A percentile compares a stretch with the other conserved stretches of the same genome.
phyloP scores from a whole-genome alignment of 2,329 filamentous ascomycete species.

The Penicillium hordei region DNA sequence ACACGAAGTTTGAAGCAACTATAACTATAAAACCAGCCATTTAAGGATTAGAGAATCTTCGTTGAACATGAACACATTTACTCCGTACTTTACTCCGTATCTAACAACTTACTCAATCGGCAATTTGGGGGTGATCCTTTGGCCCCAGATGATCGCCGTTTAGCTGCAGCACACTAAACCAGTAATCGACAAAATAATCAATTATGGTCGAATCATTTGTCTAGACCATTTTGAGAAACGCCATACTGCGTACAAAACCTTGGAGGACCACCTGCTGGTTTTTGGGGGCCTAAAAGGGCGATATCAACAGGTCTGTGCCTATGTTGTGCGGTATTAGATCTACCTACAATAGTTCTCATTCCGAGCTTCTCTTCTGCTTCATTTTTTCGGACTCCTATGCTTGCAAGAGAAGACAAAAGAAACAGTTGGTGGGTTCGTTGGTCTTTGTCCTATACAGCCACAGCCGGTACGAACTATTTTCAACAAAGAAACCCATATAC shows the following conservation, averaged over 20 bases:
- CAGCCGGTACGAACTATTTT: neutral
- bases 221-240: neutral
- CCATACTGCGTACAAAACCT: neutral
- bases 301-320: neutral
- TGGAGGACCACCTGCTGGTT: constrained; percentile 7
- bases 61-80: neutral
- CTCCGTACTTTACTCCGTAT: neutral
- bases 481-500: constrained; percentile 1
- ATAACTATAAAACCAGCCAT: neutral
- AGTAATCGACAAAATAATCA: neutral
- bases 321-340: neutral
- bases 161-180: neutral
- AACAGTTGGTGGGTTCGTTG: neutral
- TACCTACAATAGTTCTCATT: neutral
- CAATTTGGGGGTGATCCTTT: neutral
- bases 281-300: neutral
- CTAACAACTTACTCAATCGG: neutral
- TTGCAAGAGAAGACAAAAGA: neutral
- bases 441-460: constrained; percentile 6
- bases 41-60: neutral
- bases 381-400: neutral
- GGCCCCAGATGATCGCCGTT: neutral
- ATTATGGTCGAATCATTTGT: neutral
- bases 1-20: neutral
- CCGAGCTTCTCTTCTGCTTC: neutral